Evolutionary conservation across 495 filamentous ascomycete species (phyloP).

Genomic region (Mytilinidion resinicola): DNA sequence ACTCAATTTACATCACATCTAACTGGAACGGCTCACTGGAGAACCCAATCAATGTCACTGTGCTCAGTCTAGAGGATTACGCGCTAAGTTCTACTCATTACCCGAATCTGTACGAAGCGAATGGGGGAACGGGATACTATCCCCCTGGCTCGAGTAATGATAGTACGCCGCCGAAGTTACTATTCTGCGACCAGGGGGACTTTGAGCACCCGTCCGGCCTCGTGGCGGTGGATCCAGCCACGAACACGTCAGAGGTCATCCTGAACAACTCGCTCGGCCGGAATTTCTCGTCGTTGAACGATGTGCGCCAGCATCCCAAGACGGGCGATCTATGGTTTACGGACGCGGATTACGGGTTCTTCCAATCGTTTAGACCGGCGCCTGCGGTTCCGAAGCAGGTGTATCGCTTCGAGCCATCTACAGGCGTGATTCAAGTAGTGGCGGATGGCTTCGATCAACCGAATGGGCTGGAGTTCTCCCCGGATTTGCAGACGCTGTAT

Average conservation of each 20-base stretch:
- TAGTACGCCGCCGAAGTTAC: slow-evolving; percentile 22
- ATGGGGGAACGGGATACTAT: slow-evolving; percentile 33
- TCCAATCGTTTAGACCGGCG: slow-evolving; percentile 41
- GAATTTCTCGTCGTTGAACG: slow-evolving; percentile 33
- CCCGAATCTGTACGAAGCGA: slow-evolving; percentile 25
- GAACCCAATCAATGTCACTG: slow-evolving; percentile 33
- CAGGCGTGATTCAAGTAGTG: slow-evolving; percentile 43
- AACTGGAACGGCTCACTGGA: slow-evolving; percentile 35
- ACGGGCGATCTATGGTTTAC: slow-evolving; percentile 54
- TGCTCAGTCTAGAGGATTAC: slow-evolving; percentile 34
- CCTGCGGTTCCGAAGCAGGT: slow-evolving; percentile 46
- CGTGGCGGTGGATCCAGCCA: slow-evolving; percentile 28
- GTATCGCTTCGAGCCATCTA: slow-evolving; percentile 48
- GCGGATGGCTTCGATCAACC: slow-evolving; percentile 37
- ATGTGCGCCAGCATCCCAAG: slow-evolving; percentile 30
- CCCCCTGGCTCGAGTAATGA: slow-evolving; percentile 20
- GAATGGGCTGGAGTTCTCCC: slow-evolving; percentile 44
- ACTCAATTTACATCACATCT: slow-evolving; percentile 54
- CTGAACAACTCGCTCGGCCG: slow-evolving; percentile 32
- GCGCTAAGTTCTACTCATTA: slow-evolving; percentile 35
- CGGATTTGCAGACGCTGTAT: slow-evolving; percentile 41
- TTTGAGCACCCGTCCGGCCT: slow-evolving; percentile 24
- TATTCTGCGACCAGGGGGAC: slow-evolving; percentile 35
- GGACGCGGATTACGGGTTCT: slow-evolving; percentile 45
- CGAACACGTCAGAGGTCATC: slow-evolving; percentile 21